These are phyloP conservation scores for Daldinia concentrica DNA, from an alignment of 495 filamentous ascomycete genomes.

Conservation along the genomic window DNA sequence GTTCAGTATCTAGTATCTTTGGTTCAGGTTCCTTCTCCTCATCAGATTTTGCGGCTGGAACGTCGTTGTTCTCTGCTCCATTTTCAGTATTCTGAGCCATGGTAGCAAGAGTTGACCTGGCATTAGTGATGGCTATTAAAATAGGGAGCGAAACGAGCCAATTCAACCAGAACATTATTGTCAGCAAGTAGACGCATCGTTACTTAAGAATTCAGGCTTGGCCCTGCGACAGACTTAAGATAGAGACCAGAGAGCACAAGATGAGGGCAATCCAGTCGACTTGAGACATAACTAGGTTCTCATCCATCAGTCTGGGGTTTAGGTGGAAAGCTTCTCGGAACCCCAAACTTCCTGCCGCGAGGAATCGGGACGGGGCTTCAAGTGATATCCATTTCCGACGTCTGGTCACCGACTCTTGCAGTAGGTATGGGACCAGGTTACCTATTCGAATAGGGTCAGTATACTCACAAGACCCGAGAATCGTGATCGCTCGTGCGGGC, in stretches of 20 bases:
- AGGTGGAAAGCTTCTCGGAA: slow-evolving; percentile 35
- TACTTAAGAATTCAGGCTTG: slow-evolving; percentile 26
- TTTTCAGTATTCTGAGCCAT: slow-evolving; percentile 25
- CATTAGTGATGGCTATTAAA: slow-evolving; percentile 11
- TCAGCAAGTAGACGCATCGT: slow-evolving; percentile 17
- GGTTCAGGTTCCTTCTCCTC: slow-evolving; percentile 12
- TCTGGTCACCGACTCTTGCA: slow-evolving; percentile 13
- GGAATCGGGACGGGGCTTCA: slow-evolving; percentile 6
- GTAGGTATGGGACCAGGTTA: background rate
- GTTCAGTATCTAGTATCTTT: slow-evolving; percentile 7
- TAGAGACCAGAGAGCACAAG: slow-evolving; percentile 5
- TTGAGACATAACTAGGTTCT: slow-evolving; percentile 33
- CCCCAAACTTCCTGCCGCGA: slow-evolving; percentile 7
- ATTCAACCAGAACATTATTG: slow-evolving; percentile 34
- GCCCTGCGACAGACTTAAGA: slow-evolving; percentile 8
- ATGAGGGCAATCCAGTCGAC: slow-evolving; percentile 1
- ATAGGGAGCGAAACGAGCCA: slow-evolving; percentile 33
- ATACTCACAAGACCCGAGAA: background rate
- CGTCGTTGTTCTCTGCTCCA: slow-evolving; percentile 2
- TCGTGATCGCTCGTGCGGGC: background rate
- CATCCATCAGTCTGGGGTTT: slow-evolving; percentile 14
- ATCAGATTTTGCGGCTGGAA: slow-evolving; percentile 5
- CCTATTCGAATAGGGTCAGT: background rate
- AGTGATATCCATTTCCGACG: slow-evolving; percentile 12
- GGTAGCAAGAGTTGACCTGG: slow-evolving; percentile 18